phyloP scores from a whole-genome alignment of 2,329 filamentous ascomycete genomes.

The Colletotrichum lupini region DNA sequence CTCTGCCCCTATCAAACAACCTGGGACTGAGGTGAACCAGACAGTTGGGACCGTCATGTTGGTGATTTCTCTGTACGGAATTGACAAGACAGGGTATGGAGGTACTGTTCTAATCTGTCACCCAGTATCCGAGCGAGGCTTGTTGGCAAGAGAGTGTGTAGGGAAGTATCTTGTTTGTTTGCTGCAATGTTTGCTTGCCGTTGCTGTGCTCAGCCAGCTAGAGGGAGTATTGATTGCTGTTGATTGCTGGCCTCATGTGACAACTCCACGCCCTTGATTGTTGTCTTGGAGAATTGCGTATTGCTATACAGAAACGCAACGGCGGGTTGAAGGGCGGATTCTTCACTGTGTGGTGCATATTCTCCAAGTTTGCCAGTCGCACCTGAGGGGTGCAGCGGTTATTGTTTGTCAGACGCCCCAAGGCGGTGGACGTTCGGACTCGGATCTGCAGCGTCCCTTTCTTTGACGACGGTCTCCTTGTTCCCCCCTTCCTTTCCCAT shows the following conservation, averaged over 20 bases:
- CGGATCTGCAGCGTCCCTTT: not conserved
- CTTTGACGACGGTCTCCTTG: not conserved
- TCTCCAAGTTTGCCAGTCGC: not conserved
- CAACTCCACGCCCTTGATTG: not conserved
- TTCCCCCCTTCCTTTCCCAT: not conserved
- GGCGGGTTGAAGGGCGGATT: not conserved
- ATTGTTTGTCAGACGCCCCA: not conserved
- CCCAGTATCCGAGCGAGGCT: not conserved
- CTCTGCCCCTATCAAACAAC: not conserved
- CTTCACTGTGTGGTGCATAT: slow-evolving; percentile 6
- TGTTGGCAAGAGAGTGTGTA: not conserved
- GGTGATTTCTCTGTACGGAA: not conserved
- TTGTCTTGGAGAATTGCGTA: not conserved
- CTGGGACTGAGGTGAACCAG: slow-evolving; percentile 5
- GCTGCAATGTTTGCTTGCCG: slow-evolving; percentile 17
- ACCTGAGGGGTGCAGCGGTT: not conserved
- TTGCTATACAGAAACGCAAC: slow-evolving; percentile 1
- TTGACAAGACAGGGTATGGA: slow-evolving; percentile 1
- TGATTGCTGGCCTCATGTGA: not conserved
- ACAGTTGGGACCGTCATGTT: slow-evolving; percentile 17
- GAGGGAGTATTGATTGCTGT: not conserved
- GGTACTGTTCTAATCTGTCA: not conserved
- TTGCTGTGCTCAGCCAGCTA: not conserved
- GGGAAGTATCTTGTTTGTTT: not conserved
- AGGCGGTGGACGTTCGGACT: not conserved